phyloP scores from a whole-genome alignment of 805 yeast genomes.

The Suhomyces sp. region DNA sequence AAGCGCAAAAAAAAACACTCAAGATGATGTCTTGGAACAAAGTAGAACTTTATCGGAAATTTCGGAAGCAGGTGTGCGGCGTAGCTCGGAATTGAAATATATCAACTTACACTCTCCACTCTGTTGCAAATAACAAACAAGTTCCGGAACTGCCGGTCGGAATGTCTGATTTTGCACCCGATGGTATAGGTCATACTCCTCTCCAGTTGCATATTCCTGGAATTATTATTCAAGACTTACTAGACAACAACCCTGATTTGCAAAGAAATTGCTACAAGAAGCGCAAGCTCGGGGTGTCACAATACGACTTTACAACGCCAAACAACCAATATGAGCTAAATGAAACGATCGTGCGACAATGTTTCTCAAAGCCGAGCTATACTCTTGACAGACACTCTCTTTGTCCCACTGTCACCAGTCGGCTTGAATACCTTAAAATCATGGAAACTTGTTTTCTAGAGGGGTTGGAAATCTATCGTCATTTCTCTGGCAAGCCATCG shows the following conservation, averaged over 20 bases:
- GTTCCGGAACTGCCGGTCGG: neutral
- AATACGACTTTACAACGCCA: constrained; percentile 12
- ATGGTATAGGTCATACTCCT: neutral
- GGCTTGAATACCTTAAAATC: constrained; percentile 15
- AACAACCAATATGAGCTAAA: constrained; percentile 14
- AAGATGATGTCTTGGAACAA: neutral
- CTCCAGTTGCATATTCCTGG: neutral
- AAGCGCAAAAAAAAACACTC: too few relatives aligned
- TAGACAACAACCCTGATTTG: constrained; percentile 5
- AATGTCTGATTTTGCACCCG: neutral
- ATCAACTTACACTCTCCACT: neutral
- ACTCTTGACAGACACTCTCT: constrained; percentile 11
- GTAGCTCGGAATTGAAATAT: neutral
- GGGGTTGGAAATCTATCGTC: constrained; percentile 6
- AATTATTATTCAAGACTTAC: neutral
- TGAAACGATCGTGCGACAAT: constrained; percentile 12
- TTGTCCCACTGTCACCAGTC: constrained; percentile 19
- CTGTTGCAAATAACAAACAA: neutral
- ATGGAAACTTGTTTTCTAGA: constrained; percentile 11
- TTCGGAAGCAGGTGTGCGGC: neutral
- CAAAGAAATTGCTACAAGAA: constrained; percentile 5
- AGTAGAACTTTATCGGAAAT: neutral
- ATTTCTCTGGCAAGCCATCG: neutral
- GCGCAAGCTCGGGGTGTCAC: neutral
- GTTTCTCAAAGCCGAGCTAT: constrained; percentile 10